These are phyloP conservation scores for Pelargonium australe DNA, from an alignment of 441 rosid species.

Conservation along the genomic window DNA sequence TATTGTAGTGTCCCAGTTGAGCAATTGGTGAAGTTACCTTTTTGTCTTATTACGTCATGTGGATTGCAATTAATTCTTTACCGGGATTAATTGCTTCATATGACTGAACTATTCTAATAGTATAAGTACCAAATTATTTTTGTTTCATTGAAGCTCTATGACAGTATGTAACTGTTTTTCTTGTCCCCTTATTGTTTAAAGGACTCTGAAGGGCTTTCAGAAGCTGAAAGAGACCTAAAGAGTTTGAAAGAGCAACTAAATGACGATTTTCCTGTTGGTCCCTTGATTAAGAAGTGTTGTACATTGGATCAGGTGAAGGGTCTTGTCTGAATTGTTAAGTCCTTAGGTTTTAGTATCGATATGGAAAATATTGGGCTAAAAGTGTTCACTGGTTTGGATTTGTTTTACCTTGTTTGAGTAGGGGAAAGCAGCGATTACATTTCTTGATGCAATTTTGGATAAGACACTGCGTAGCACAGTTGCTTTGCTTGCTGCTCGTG, in stretches of 20 bases:
- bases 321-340: constrained; percentile 14
- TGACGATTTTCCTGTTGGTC: constrained; percentile 88
- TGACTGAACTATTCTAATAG: neutral
- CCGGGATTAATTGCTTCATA: neutral
- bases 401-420: constrained; percentile 27
- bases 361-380: neutral
- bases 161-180: constrained; percentile 9
- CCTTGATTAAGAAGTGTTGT: constrained; percentile 81
- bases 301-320: constrained; percentile 84
- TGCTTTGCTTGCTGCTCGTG: constrained; percentile 92
- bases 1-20: neutral
- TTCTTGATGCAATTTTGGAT: constrained; percentile 90
- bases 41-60: neutral
- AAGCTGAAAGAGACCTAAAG: constrained; percentile 67
- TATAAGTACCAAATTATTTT: neutral
- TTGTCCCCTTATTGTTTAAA: constrained; percentile 24
- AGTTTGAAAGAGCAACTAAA: constrained; percentile 74
- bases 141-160: constrained; percentile 9
- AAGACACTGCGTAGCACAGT: constrained; percentile 71
- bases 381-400: constrained; percentile 15
- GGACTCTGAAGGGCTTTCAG: constrained; percentile 87
- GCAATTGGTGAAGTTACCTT: neutral
- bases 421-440: constrained; percentile 92
- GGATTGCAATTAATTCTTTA: neutral
- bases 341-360: constrained; percentile 9